Evolutionary conservation across 495 filamentous ascomycete genomes (phyloP), one percentile per base, ranked within the genome.

Genomic region (Penicillium alfredii): DNA sequence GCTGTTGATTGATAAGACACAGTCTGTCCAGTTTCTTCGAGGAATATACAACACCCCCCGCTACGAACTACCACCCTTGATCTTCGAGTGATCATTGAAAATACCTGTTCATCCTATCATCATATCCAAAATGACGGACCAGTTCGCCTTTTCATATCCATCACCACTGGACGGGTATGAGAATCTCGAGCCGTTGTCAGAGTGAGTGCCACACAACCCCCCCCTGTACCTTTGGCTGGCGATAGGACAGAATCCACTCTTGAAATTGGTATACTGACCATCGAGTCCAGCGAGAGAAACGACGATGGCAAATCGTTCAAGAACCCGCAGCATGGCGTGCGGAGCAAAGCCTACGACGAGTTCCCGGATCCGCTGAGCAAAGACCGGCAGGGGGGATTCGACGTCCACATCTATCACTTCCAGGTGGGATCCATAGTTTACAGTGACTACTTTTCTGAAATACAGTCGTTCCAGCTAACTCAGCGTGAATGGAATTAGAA

Each of bases 371-470:
- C 84, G 0, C 58, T 87, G 6, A 60, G 73, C 16, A 86, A 82
- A 33, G 73, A 63, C 8, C 53, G 51, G 4, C 66, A 75, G 6
- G 80, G 82, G 18, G 74, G 74, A 8, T 80, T 79, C 47, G 87
- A 94, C 55, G 60, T 88, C 4, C 88, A 94, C 60, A 80, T 94
- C 49, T 93, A 92, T 61, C 81, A 82, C 51, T 77, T 75, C 45
- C 76, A 61, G 43, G 69, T 72, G 14, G n/a, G n/a, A n/a, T n/a
- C n/a, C n/a, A n/a, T n/a, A n/a, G n/a, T n/a, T n/a, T n/a, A n/a
- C n/a, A n/a, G n/a, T n/a, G n/a, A n/a, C n/a, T n/a, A n/a, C n/a
- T n/a, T n/a, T n/a, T n/a, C n/a, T n/a, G n/a, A n/a, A n/a, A n/a
- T n/a, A n/a, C n/a, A n/a, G n/a, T n/a, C n/a, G n/a, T n/a, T n/a